These are phyloP conservation scores for Capronia americana DNA, from an alignment of 2,329 filamentous ascomycete species.

Conservation along the genomic window DNA sequence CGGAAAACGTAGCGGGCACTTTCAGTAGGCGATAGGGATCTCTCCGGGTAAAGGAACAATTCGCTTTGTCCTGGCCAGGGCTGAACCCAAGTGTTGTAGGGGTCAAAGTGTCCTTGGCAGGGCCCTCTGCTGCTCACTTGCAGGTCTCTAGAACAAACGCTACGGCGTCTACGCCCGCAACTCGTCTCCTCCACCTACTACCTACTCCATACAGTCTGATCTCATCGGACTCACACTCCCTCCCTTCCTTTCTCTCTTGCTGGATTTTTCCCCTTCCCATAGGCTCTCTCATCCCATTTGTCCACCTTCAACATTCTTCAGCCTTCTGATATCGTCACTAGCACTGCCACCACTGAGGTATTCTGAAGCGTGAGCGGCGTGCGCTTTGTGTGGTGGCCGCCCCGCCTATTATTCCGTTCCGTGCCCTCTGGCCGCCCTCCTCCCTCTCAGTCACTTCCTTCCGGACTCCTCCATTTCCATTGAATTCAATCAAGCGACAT, in stretches of 20 bases:
- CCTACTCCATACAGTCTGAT: conserved; percentile 16
- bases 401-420: conserved; percentile 21
- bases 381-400: not conserved
- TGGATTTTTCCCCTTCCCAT: conserved; percentile 10
- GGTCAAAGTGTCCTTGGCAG: not conserved
- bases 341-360: conserved; percentile 16
- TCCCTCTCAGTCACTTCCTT: conserved; percentile 6
- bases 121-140: conserved; percentile 11
- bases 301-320: conserved; percentile 4
- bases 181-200: conserved; percentile 3
- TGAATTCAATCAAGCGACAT: conserved; percentile 7
- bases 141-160: conserved; percentile 11
- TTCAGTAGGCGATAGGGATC: not conserved
- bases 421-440: conserved; percentile 10
- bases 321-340: conserved; percentile 12
- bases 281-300: conserved; percentile 18
- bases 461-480: conserved; percentile 13
- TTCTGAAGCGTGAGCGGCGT: not conserved
- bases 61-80: not conserved
- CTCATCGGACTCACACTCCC: conserved; percentile 21
- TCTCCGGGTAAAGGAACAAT: conserved; percentile 1
- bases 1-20: not conserved
- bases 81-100: not conserved
- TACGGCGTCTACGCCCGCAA: conserved; percentile 8
- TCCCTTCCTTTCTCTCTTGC: conserved; percentile 16